A percentile compares a stretch with the other conserved stretches of the same genome.
These are phyloP conservation scores for Cyberlindnera veronae DNA, from an alignment of 805 yeast genomes.

Conservation along the genomic window DNA sequence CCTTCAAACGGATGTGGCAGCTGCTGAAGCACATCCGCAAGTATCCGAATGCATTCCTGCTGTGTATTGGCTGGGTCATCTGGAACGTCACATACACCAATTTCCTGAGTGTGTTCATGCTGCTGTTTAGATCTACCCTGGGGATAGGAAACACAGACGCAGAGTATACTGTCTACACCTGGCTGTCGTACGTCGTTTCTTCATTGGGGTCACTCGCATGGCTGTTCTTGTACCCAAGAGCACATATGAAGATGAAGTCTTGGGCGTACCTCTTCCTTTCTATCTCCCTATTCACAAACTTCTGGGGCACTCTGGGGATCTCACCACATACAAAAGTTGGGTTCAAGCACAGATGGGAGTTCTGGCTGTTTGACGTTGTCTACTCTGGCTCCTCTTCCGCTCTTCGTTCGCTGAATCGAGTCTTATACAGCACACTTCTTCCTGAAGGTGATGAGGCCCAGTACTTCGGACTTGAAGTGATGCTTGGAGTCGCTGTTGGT, in stretches of 20 bases:
- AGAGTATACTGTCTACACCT: slow-evolving; percentile 38
- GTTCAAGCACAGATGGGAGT: slow-evolving; percentile 40
- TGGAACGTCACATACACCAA: slow-evolving; percentile 38
- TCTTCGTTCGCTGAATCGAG: slow-evolving; percentile 35
- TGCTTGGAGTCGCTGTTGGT: slow-evolving; percentile 39
- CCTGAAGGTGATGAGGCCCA: slow-evolving; percentile 43
- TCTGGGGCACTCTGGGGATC: slow-evolving; percentile 40
- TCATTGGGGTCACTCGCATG: slow-evolving; percentile 35
- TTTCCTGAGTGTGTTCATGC: slow-evolving; percentile 34
- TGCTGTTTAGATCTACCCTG: slow-evolving; percentile 37
- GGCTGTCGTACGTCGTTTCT: slow-evolving; percentile 35
- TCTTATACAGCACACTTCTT: slow-evolving; percentile 35
- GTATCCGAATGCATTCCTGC: slow-evolving; percentile 34
- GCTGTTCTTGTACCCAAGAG: slow-evolving; percentile 35
- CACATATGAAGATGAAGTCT: slow-evolving; percentile 27
- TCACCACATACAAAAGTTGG: slow-evolving; percentile 30
- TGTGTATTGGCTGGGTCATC: slow-evolving; percentile 39
- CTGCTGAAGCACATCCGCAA: slow-evolving; percentile 27
- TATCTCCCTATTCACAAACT: slow-evolving; percentile 32
- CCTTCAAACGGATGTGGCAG: slow-evolving; percentile 27
- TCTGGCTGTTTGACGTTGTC: slow-evolving; percentile 39
- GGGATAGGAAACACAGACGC: slow-evolving; percentile 37
- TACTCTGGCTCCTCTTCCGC: slow-evolving; percentile 35
- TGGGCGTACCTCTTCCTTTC: slow-evolving; percentile 36
- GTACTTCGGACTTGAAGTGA: slow-evolving; percentile 39